Evolutionary conservation across 2,329 filamentous ascomycete genomes (phyloP).

Genomic region (Diaporthe batatas): DNA sequence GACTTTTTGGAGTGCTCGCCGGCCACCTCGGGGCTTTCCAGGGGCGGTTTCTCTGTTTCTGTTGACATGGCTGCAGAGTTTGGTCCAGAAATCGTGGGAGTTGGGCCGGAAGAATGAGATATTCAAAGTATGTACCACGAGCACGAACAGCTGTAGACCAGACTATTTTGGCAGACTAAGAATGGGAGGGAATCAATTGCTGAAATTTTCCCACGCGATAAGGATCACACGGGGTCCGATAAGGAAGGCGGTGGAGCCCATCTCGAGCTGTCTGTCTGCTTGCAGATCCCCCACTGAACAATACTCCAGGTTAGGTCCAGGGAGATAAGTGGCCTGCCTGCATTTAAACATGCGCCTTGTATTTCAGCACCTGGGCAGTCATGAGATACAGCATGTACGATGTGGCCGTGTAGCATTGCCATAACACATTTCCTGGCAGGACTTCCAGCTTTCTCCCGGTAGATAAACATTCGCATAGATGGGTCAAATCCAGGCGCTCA

Average conservation of each 20-base stretch:
- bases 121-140: not conserved
- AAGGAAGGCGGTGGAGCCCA: constrained; percentile 24
- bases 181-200: not conserved
- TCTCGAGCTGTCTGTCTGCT: not conserved
- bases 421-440: not conserved
- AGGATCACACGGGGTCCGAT: constrained; percentile 5
- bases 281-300: constrained; percentile 18
- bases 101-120: not conserved
- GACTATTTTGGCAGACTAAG: not conserved
- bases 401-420: no score
- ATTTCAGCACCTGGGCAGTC: no score
- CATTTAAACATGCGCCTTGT: no score
- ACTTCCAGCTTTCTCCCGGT: not conserved
- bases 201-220: constrained; percentile 33
- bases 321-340: not conserved
- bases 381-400: not conserved
- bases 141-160: not conserved
- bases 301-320: no score
- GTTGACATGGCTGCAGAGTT: constrained; percentile 16
- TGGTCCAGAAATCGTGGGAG: not conserved
- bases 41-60: constrained; percentile 30
- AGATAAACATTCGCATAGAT: no score
- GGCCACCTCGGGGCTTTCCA: constrained; percentile 42
- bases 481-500: not conserved
- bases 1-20: constrained; percentile 45